These are phyloP conservation scores for Hypoxylon sp. DNA, from an alignment of 2,329 filamentous ascomycete species.

Conservation along the genomic window DNA sequence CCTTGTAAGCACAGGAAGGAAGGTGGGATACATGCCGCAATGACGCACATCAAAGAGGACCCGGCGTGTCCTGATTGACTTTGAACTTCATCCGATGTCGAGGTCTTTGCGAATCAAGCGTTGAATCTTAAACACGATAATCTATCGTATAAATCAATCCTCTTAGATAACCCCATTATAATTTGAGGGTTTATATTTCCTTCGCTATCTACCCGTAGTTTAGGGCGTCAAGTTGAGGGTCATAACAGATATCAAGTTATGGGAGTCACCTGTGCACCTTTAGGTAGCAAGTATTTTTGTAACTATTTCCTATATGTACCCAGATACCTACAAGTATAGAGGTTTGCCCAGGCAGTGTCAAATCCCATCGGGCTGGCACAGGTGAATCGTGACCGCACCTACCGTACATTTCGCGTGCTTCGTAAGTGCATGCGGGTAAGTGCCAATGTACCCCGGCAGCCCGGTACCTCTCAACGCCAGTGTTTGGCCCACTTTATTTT, in stretches of 20 bases:
- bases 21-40: neutral
- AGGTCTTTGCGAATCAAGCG: neutral
- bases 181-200: too few relatives aligned
- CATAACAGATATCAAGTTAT: too few relatives aligned
- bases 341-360: too few relatives aligned
- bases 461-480: neutral
- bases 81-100: neutral
- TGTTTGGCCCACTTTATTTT: constrained; percentile 28
- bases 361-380: too few relatives aligned
- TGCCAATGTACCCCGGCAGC: constrained; percentile 2
- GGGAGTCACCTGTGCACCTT: too few relatives aligned
- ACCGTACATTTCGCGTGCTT: neutral
- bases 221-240: too few relatives aligned
- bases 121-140: neutral
- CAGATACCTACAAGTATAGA: too few relatives aligned
- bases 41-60: constrained; percentile 27
- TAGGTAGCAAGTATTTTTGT: too few relatives aligned
- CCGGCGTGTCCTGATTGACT: neutral
- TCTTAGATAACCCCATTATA: too few relatives aligned
- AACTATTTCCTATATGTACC: too few relatives aligned
- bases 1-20: neutral
- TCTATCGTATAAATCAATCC: neutral
- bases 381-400: too few relatives aligned
- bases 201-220: too few relatives aligned
- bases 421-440: neutral